Base-by-base conservation (phyloP, 805 yeast species). In the Scheffersomyces ergatensis region DNA sequence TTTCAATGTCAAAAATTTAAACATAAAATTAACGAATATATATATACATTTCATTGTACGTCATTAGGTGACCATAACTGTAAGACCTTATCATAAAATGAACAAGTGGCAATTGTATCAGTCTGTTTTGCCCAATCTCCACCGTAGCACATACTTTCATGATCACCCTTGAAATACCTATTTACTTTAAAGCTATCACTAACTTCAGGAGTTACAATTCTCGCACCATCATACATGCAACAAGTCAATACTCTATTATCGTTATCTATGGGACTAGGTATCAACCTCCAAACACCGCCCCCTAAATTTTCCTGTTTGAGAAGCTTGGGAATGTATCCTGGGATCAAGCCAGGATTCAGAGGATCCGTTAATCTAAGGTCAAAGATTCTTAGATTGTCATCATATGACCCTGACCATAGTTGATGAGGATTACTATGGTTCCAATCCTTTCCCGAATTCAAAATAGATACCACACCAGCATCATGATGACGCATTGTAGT, bases 221-320 rank as follows among this genome's bases (percentile, higher is more conserved):
- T 72, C 1, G 96, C 96, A 14, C 99, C 99, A 49, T 88, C 89
- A 55, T 92, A 92, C 98, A 93, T 93, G 55, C 97, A 89, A 58
- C 97, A 90, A 0, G 83, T 80, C 37, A 92, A 63, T 0, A 92
- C 72, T 32, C 77, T 64, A 42, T 76, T 63, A 25, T 68, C 70
- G 12, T 55, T 49, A 3, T 54, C 49, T 0, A 48, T 40, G 0
- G 80, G 77, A 15, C 78, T 70, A 2, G 96, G 96, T 6, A 80
- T 65, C 43, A 93, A 70, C 51, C 96, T 70, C 99, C 99, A 92
- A 2, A 92, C 98, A 1, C 99, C 99, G 5, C 99, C 98, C 1
- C 89, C 90, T 3, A 93, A 65, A 35, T 82, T 75, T 21, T 68
- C 59, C 33, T 67, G 65, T 12, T 68, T 60, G 5, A 58, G 55